Evolutionary conservation across 2,329 filamentous ascomycete genomes (phyloP), one percentile per base, ranked within the genome.

Genomic region (Zymoseptoria passerinii): DNA sequence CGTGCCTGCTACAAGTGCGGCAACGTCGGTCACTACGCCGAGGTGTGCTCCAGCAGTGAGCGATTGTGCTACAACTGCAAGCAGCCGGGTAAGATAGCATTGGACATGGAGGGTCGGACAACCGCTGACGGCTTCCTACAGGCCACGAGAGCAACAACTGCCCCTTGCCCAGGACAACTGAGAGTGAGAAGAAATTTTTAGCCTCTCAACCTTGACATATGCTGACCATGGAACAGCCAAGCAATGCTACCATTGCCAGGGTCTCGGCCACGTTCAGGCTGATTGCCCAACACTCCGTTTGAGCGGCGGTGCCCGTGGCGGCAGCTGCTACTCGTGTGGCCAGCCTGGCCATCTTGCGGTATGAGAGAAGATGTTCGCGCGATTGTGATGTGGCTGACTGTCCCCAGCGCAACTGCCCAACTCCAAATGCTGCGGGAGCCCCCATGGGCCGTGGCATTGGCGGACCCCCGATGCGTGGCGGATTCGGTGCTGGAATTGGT

Each of bases 41-140:
- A 97, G 83, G 92, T 96, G 68, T 99, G 94, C 88, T 94, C 92
- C 63, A 96, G 92, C 61, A 89, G 92, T 61, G 92, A 99, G 83
- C 90, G 94, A 73, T 88, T 99, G 72, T 99, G 94, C 87, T 99
- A 99, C 81, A 99, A 99, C 83, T 99, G 94, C 92, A 92, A 92
- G 81, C 88, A 92, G 79, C 89, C 89, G 63, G 88, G 85, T 86
- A 76, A 66, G 70, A 59, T 23, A 23, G 49, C 48, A 52, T 52
- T 18, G 44, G 50, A 52, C 28, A 28, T 52, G 28, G 35, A n/a
- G 40, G 57, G 55, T 68, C 65, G 54, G 57, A 51, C 76, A 40
- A 52, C 57, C 57, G 56, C 64, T 69, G 64, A 69, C 62, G 61
- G 64, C 60, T 63, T 9, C 50, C 56, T 56, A 66, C 71, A 84